phyloP scores from a whole-genome alignment of 768 basidiomycete species.

The Lepiota venenata region DNA sequence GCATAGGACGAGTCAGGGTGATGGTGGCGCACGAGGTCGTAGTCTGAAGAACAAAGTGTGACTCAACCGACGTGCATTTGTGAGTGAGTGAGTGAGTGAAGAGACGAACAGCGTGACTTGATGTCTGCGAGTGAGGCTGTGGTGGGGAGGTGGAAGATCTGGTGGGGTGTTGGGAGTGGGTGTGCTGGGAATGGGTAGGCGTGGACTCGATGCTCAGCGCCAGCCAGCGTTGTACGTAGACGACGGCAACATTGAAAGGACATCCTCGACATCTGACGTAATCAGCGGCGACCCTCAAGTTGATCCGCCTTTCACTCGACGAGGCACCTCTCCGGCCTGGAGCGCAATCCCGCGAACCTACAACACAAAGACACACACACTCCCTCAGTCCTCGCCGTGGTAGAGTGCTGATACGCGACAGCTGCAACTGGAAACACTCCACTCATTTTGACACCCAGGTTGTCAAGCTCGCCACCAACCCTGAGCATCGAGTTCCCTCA shows the following conservation, averaged over 20 bases:
- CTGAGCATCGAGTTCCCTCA: no score
- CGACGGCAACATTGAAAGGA: neutral
- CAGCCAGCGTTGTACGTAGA: neutral
- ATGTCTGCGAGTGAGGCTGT: constrained; percentile 58
- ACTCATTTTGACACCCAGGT: no score
- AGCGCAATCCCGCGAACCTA: no score
- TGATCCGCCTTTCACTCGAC: no score
- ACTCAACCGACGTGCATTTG: neutral
- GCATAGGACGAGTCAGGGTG: constrained; percentile 64
- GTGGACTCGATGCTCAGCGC: neutral
- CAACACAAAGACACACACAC: no score
- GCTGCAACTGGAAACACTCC: no score
- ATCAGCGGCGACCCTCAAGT: no score
- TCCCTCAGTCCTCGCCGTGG: no score
- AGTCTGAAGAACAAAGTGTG: constrained; percentile 42
- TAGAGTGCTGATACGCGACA: no score
- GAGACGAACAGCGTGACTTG: constrained; percentile 60
- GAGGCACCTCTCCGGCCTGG: no score
- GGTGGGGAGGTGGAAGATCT: constrained; percentile 66
- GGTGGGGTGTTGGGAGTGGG: constrained; percentile 56
- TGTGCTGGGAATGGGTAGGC: constrained; percentile 48
- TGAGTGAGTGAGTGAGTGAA: neutral
- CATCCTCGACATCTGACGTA: neutral
- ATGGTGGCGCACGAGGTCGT: constrained; percentile 66
- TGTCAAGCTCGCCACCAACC: no score